Conservation (phyloP, 331 rosid genomes). For the Saraca asoca region DNA sequence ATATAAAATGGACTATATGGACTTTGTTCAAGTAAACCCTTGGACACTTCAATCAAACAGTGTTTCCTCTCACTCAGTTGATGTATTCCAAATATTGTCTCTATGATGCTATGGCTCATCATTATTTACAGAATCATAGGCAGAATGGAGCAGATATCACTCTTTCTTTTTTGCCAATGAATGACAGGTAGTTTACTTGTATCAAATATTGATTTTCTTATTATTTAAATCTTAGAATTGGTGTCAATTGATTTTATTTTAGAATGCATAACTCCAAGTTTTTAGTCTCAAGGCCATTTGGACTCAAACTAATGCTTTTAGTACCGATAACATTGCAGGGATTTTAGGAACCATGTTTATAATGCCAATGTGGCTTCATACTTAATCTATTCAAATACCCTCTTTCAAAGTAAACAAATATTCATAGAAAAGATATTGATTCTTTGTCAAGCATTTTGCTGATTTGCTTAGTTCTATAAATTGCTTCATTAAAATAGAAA, state of each 20-base stretch:
- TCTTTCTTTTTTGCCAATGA: constrained; percentile 76
- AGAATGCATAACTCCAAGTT: too few species aligned
- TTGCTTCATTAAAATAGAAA: too few species aligned
- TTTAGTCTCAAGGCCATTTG: too few species aligned
- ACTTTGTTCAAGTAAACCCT: constrained; percentile 55
- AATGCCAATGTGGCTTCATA: too few species aligned
- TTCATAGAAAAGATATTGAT: constrained; percentile 18
- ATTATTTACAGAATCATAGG: constrained; percentile 69
- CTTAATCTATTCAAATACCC: constrained; percentile 80
- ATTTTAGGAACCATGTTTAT: too few species aligned
- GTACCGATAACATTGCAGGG: too few species aligned
- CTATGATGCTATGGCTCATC: constrained; percentile 1
- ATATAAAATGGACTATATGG: constrained; percentile 85
- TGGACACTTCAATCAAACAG: too few species aligned
- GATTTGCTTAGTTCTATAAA: constrained; percentile 2
- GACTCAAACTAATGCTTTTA: too few species aligned
- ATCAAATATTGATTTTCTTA: too few species aligned
- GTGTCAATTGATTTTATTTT: too few species aligned
- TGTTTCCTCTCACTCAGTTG: constrained; percentile 7
- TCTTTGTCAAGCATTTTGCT: constrained; percentile 20
- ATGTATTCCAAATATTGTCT: constrained; percentile 31
- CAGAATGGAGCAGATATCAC: constrained; percentile 88
- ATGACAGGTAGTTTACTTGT: constrained; percentile 62
- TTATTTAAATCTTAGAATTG: too few species aligned
- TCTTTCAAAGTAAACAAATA: too few species aligned